These are phyloP conservation scores for Solioccasus polychromus DNA, from an alignment of 768 basidiomycete genomes.

Conservation along the genomic window DNA sequence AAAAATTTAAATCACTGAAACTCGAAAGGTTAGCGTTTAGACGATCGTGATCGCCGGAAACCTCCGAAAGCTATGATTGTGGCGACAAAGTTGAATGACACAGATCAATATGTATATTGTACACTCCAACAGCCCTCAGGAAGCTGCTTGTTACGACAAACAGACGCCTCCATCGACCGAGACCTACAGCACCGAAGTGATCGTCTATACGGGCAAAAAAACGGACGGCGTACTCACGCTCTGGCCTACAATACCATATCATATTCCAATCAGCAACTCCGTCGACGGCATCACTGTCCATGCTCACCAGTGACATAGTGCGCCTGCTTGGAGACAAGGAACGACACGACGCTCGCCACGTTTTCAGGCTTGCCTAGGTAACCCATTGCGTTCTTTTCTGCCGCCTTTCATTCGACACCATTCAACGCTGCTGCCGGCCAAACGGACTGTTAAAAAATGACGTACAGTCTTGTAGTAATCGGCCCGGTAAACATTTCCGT, in stretches of 20 bases:
- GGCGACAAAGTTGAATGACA: no score
- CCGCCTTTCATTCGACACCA: neutral
- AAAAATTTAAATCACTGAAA: no score
- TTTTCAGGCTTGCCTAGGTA: conserved; percentile 16
- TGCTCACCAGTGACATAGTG: conserved; percentile 27
- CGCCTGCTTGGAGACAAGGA: conserved; percentile 29
- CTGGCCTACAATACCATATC: neutral
- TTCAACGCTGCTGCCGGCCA: neutral
- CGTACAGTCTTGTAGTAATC: conserved; percentile 3
- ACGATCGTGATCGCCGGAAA: no score
- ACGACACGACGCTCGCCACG: conserved; percentile 29
- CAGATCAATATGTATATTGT: no score
- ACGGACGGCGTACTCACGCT: neutral
- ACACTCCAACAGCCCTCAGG: no score
- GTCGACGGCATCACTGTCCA: no score
- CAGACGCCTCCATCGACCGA: conserved; percentile 15
- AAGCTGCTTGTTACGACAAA: no score
- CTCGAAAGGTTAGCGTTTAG: no score
- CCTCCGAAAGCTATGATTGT: no score
- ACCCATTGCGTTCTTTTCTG: conserved; percentile 3
- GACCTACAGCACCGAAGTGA: neutral
- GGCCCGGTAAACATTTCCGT: neutral
- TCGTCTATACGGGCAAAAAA: conserved; percentile 9
- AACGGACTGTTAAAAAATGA: neutral
- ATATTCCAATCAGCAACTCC: no score